These are phyloP conservation scores for Pyracantha coccinea DNA, from an alignment of 331 rosid species.

Conservation along the genomic window DNA sequence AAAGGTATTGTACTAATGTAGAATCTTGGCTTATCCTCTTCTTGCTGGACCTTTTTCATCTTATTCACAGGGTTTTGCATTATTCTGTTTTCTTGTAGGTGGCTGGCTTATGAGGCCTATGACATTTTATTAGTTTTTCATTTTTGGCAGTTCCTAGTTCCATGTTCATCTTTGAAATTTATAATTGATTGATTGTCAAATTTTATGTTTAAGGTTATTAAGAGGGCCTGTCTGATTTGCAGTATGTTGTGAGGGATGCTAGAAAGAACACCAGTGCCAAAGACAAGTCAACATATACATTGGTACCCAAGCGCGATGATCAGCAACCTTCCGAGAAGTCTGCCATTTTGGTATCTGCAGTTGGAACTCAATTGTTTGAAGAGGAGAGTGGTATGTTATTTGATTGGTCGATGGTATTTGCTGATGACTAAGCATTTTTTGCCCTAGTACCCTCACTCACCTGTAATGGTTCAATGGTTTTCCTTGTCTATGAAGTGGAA, in stretches of 20 bases:
- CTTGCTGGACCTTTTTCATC: not conserved
- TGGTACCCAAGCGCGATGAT: conserved; percentile 44
- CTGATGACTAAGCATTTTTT: not conserved
- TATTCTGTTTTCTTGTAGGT: not conserved
- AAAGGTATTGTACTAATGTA: not conserved
- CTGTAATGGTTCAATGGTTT: not conserved
- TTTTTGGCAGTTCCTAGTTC: not conserved
- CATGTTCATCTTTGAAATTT: not conserved
- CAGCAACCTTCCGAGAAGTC: conserved; percentile 34
- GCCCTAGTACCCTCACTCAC: not conserved
- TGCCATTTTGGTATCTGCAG: conserved; percentile 27
- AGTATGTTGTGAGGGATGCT: conserved; percentile 74
- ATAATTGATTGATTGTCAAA: not conserved
- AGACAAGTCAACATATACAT: conserved; percentile 48
- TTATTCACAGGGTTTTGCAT: not conserved
- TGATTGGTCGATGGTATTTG: not conserved
- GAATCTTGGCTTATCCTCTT: not conserved
- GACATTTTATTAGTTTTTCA: not conserved
- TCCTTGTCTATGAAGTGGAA: conserved; percentile 6
- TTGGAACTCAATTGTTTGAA: conserved; percentile 30
- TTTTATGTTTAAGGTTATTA: not conserved
- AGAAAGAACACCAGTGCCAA: conserved; percentile 36
- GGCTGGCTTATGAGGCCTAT: not conserved
- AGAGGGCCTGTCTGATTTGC: conserved; percentile 22
- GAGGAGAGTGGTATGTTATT: conserved; percentile 23